Base-by-base conservation (phyloP, 257 asterid species). In the Cinchona pubescens region DNA sequence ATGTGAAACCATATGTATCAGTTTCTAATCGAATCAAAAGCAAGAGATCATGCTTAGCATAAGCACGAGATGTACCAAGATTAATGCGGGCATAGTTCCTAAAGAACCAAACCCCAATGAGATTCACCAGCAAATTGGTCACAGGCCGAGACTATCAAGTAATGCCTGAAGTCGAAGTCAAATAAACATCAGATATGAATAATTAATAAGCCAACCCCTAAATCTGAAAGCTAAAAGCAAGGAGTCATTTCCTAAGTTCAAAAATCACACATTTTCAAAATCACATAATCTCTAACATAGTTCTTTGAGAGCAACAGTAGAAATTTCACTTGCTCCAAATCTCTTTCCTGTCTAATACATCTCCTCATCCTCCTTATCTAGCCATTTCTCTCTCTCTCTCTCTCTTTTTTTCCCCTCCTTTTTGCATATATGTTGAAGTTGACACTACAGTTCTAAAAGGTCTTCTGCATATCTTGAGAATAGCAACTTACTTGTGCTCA, bases 31-130 rank as follows among this genome's bases (percentile, higher is more conserved):
- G n/a, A n/a, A n/a, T n/a, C n/a, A n/a, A n/a, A n/a, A n/a, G n/a
- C n/a, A n/a, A n/a, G n/a, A n/a, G n/a, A n/a, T n/a, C n/a, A n/a
- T n/a, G n/a, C n/a, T n/a, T n/a, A n/a, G 42, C 19, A 56, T 21
- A 79, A 76, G 81, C 21, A 76, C 73, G 79, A 73, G 66, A 71
- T 92, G 73, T 78, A 92, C 98, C 97, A 71, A 94, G 89, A 83
- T 78, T 94, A 82, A 92, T 78, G 75, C 98, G 94, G 68, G 97
- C 98, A 84, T 94, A 94, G 82, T 86, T 92, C 82, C 97, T 85
- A 85, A 92, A 94, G 92, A 89, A 94, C 98, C 97, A 92, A 82
- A 94, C 97, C 70, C 97, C 98, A 80, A 94, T 90, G 82, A 92
- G 96, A 84, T 94, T 94, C 83, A 94, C 98, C 84, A 90, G 86